Evolutionary conservation across 768 basidiomycete species (phyloP), one percentile per base, ranked within the genome.

Genomic region (Collybiopsis luxurians): DNA sequence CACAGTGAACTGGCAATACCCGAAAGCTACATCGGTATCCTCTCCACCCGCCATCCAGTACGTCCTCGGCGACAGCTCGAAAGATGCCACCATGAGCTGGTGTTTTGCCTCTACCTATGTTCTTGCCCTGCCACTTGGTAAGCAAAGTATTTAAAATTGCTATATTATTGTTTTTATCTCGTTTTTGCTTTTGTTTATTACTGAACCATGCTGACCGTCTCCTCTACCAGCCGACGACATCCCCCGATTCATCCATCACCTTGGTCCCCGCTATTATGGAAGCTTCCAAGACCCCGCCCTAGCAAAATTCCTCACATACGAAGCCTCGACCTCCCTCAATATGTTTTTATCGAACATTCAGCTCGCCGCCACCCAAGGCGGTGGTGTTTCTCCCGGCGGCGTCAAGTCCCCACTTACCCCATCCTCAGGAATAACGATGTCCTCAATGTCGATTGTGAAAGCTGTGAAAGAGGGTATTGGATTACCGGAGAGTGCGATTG

Each of bases 281-380:
- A 85, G 84, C 43, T 91, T 92, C 68, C 91, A 92, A 66, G 88
- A 91, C 47, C 78, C 77, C 9, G 67, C 79, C 2, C 77, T 93
- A 34, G 74, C 84, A 60, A 85, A 81, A 44, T 92, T 92, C 67
- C 72, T 94, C 47, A 95, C 92, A 0, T 95, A 94, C 67, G 89
- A 92, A 61, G 89, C 89, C 0, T 83, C 87, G 4, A 91, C 92
- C 0, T 90, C 90, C 0, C 76, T 94, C 53, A 92, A 90, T 65
- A 90, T 94, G 77, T 84, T 85, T 61, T 72, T 95, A 17, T 75
- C 78, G 30, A 79, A 73, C 34, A 64, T 78, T 9, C 46, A 48
- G 17, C 24, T 48, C 24, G 6, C 44, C 6, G 6, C 19, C 7
- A 10, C 46, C 27, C 46, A 48, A 19, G 24, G 27, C 34, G 42